Evolutionary conservation across 148 eudicot genomes (phyloP), one percentile per base, ranked within the genome.

Genomic region (Tetragonia tetragonoides): DNA sequence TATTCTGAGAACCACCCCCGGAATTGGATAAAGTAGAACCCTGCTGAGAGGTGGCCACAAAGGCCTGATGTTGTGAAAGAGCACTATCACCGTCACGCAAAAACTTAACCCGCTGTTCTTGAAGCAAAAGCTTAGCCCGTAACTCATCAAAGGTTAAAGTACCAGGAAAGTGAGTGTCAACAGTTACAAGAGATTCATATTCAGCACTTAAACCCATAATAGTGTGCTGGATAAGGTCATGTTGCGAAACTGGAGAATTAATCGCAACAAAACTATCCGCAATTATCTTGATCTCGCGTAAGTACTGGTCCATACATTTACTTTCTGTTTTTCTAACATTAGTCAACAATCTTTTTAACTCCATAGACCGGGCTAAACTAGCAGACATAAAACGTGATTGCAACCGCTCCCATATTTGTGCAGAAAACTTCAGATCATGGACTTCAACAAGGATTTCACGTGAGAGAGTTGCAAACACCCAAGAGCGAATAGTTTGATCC

Each of bases 401-500:
- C 4, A 74, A 42, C 2, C 42, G 56, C 23, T 40, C 57, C 77
- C 77, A 74, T n/a, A 74, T 61, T 0, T n/a, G 20, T 17, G 10
- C 49, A 9, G 56, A 61, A 2, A n/a, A n/a, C 6, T 46, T 23
- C 6, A 46, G 44, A 23, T 75, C 68, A 42, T 44, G 7, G 2
- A 62, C 57, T 5, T 75, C 59, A 40, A 75, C 57, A 6, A 70
- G 9, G 3, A 47, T 14, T 17, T 70, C 74, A 5, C 41, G 23
- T 10, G 37, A 46, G 0, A 70, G 41, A 4, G 74, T 70, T 24
- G 74, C 42, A 51, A 51, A 71, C 1, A 71, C 5, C 74, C 74
- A 71, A 41, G 77, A 75, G 1, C 7, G 76, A 18, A 59, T 10
- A 71, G 60, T 71, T 71, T 71, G 59, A 49, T 71, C 74, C 10